Conservation (phyloP, 1,139 yeast species). For the Saccharomyces uvarum region DNA sequence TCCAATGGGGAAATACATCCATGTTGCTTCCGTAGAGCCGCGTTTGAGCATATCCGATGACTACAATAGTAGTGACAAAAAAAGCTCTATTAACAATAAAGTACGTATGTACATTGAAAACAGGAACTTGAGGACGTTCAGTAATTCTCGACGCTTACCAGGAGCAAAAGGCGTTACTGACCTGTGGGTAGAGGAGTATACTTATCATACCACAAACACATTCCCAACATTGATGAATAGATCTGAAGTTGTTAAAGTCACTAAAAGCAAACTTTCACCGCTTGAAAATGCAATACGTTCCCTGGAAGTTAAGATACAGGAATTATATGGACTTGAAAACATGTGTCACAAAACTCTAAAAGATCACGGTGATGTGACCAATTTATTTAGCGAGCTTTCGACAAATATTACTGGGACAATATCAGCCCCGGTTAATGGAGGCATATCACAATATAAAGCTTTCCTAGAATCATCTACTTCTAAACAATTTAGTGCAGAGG, state of each 20-base stretch:
- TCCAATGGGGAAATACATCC: slow-evolving; percentile 66
- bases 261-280: slow-evolving; percentile 68
- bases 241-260: slow-evolving; percentile 54
- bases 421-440: slow-evolving; percentile 90
- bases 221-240: slow-evolving; percentile 89
- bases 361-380: slow-evolving; percentile 44
- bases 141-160: slow-evolving; percentile 63
- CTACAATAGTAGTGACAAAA: slow-evolving; percentile 18
- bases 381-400: slow-evolving; percentile 60
- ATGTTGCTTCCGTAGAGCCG: slow-evolving; percentile 69
- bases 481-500: slow-evolving; percentile 38
- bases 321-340: slow-evolving; percentile 60
- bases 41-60: slow-evolving; percentile 43
- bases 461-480: slow-evolving; percentile 43
- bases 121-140: slow-evolving; percentile 63
- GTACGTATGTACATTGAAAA: slow-evolving; percentile 65
- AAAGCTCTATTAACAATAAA: slow-evolving; percentile 19
- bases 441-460: slow-evolving; percentile 74
- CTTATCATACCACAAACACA: slow-evolving; percentile 64
- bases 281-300: slow-evolving; percentile 73
- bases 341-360: slow-evolving; percentile 50
- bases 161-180: slow-evolving; percentile 68
- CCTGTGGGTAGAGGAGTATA: slow-evolving; percentile 83
- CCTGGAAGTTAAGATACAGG: slow-evolving; percentile 60
- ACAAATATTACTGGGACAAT: slow-evolving; percentile 81